A percentile compares a stretch with the other conserved stretches of the same genome.
phyloP scores from a whole-genome alignment of 225 moss, liverwort and hornwort genomes.

The Sphagnum contortum region DNA sequence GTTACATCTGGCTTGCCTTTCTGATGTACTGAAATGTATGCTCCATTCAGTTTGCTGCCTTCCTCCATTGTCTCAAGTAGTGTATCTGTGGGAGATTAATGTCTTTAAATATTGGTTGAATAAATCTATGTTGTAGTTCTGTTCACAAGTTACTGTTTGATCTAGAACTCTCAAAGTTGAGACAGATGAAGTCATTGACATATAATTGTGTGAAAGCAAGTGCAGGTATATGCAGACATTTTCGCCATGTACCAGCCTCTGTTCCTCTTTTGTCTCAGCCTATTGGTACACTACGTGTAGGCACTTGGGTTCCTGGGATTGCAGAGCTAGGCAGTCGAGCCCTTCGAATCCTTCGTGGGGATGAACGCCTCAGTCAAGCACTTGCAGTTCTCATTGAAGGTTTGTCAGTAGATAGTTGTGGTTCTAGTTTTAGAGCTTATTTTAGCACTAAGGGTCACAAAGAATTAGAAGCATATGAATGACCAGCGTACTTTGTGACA shows the following conservation, averaged over 20 bases:
- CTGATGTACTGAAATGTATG: slow-evolving; percentile 87
- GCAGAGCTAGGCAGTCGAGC: slow-evolving; percentile 51
- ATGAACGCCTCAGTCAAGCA: slow-evolving; percentile 67
- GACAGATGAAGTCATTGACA: not conserved
- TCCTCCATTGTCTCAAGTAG: no score
- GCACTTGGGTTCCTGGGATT: slow-evolving; percentile 85
- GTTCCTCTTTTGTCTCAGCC: slow-evolving; percentile 90
- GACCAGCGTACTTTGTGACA: no score
- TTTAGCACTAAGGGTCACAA: no score
- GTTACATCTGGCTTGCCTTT: slow-evolving; percentile 95
- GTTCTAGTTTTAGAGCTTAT: no score
- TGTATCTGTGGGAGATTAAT: no score
- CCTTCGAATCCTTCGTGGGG: slow-evolving; percentile 55
- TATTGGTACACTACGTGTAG: slow-evolving; percentile 68
- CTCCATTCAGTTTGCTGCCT: not conserved
- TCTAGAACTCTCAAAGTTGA: not conserved
- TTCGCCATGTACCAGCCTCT: slow-evolving; percentile 81
- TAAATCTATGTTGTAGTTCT: not conserved
- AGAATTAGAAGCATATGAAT: no score
- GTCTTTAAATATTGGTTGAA: no score
- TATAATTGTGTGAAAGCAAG: not conserved
- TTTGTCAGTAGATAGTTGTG: slow-evolving; percentile 1
- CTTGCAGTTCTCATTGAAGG: slow-evolving; percentile 77
- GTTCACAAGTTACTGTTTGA: not conserved
- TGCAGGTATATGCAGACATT: slow-evolving; percentile 90